Evolutionary conservation across 23 red algal species (phyloP), one percentile per base, ranked within the genome.

Genomic region (Cyanidium caldarium): DNA sequence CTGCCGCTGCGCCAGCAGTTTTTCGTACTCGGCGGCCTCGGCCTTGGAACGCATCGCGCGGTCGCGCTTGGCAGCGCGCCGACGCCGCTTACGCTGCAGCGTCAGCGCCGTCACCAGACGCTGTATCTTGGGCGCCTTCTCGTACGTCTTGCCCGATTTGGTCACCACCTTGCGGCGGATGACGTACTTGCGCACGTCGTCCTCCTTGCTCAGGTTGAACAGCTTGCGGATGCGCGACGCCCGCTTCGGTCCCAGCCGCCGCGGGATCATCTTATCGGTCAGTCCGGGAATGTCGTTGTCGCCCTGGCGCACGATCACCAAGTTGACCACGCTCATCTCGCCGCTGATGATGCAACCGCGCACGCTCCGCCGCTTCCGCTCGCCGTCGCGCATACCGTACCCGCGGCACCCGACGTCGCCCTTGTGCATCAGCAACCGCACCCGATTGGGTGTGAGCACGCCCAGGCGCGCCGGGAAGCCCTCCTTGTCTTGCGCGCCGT

Each of bases 131-230:
- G 92, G 83, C 30, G 92, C 92, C 75, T 98, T 98, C 15, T 78
- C 77, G 34, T 83, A 77, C n/a, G 84, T 80, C 80, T 98, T 98
- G 36, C 73, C 82, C 80, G 84, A 87, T 57, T 87, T 88, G 3
- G 83, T 38, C 14, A 79, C 69, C 65, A 98, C 81, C 70, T 98
- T 84, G 40, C 92, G 79, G 34, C 92, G 80, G 41, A 98, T 98
- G 15, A 98, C 92, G 46, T 98, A 98, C 78, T 98, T 98, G 45
- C 92, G 78, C 42, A 98, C 92, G 41, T 98, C 92, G 58, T 98
- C 92, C 44, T 80, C 84, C 45, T 88, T 88, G 19, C 83, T 70
- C 58, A 98, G 70, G 79, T 98, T 98, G 38, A 98, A 98, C 35
- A 98, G 76, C 80, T 88, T 88, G 34, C 92, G 92, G 68, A 98